Evolutionary conservation across 2,329 filamentous ascomycete species (phyloP), one percentile per base, ranked within the genome.

Genomic region (Alternaria hordeiaustralica): DNA sequence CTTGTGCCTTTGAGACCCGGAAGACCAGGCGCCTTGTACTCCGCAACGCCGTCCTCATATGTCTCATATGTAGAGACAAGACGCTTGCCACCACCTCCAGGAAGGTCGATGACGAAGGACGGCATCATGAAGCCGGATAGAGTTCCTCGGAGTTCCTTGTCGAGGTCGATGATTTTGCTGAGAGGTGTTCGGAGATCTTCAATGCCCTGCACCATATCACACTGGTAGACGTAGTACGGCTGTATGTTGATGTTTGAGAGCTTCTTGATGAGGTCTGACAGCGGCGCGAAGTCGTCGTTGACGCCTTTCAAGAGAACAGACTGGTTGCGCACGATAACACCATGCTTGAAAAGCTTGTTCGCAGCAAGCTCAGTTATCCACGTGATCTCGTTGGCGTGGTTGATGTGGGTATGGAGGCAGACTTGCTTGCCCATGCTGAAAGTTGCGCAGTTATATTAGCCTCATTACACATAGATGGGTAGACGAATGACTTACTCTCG

Each of bases 201-300:
- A 3, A 87, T 82, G 47, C 84, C 86, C 26, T 81, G 77, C 9
- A 89, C 87, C 84, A 90, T 87, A 73, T 90, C 88, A 50, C 86
- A 86, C 71, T 89, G 87, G 75, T 90, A 90, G 55, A 90, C 85
- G 69, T 90, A 90, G 75, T 90, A 90, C 84, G 88, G 88, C 54
- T 84, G 79, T 50, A 90, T 84, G 46, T 85, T 86, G 63, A 87
- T 86, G 65, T 87, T 83, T 2, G 86, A 84, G 23, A 90, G 81
- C 51, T 75, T 80, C 30, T 83, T 81, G 43, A 90, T 87, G 44
- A 90, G 79, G 5, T 71, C 71, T 6, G 81, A 80, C 83, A 90
- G 88, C 6, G 85, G 87, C 2, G 78, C 75, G 6, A 83, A 70
- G 51, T 84, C 78, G 69, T 89, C 87, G 67, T 90, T 90, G 60